Base-by-base conservation (phyloP, 2,329 filamentous ascomycete genomes). In the Aspergillus sergii region DNA sequence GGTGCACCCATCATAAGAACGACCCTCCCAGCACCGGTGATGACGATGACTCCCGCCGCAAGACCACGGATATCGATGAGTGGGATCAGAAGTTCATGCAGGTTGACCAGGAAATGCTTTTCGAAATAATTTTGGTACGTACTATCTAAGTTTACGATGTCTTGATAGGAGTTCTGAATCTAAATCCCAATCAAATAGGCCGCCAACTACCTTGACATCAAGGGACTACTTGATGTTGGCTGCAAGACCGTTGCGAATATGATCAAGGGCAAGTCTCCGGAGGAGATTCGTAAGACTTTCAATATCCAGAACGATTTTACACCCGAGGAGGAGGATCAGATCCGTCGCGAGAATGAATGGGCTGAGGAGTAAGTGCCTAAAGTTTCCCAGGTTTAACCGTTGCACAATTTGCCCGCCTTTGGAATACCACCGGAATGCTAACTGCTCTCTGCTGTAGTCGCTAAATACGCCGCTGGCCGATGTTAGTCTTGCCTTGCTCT, bases 31-130 rank as follows among this genome's bases (percentile, higher is more conserved):
- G 89, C 66, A 85, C 89, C 59, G 88, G 89, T 73, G 94, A 98
- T 66, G 95, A 99, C 73, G 91, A 91, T 66, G 94, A 98, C 73
- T 93, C 90, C 57, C 92, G 95, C 72, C 97, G 97, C 86, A 97
- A 97, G 88, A 97, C 94, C 1, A 98, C 95, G 54, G 95, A 99
- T 73, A 99, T 99, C 69, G 95, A 98, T 64, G 95, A 99, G 81
- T 99, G 95, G 95, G 95, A 99, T 73, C 94, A 98, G 81, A 99
- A 99, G 83, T 99, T 98, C 81, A 98, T 99, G 95, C 94, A 98
- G 81, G 95, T 99, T 21, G 95, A 99, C 78, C 95, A 99, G 77
- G 95, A 99, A 82, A 98, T 99, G 95, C 88, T 99, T 1, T 99
- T 99, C 71, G 95, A 99, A 84, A 98, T 99, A 75, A 99, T 99